These are phyloP conservation scores for Dittrichia graveolens DNA, from an alignment of 129 eudicot species.

Conservation along the genomic window DNA sequence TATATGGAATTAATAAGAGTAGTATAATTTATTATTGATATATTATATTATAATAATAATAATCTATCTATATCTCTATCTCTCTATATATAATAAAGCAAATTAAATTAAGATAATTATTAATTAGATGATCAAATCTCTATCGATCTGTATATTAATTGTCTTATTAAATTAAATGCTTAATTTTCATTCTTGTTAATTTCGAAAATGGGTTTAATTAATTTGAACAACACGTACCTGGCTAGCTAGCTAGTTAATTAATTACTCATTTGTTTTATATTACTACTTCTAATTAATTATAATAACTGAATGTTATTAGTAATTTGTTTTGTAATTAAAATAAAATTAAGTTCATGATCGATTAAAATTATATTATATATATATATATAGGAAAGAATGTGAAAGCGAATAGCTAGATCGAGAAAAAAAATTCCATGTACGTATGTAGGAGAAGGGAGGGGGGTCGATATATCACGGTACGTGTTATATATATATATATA, in stretches of 20 bases:
- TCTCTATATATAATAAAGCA: not conserved
- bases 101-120: slow-evolving; percentile 15
- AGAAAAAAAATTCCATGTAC: too few species aligned
- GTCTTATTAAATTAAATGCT: slow-evolving; percentile 21
- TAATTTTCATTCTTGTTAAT: slow-evolving; percentile 26
- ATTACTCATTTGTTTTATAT: slow-evolving; percentile 12
- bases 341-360: too few species aligned
- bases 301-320: too few species aligned
- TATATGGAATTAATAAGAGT: slow-evolving; percentile 25
- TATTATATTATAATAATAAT: not conserved
- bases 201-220: not conserved
- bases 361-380: too few species aligned
- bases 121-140: not conserved
- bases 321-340: too few species aligned
- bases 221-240: slow-evolving; percentile 1
- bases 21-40: slow-evolving; percentile 5
- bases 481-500: too few species aligned
- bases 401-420: too few species aligned
- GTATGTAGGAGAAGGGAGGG: too few species aligned
- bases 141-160: slow-evolving; percentile 8
- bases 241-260: not conserved
- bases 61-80: too few species aligned
- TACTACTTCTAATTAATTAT: not conserved
- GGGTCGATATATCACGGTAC: too few species aligned
- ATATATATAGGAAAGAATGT: too few species aligned